A percentile compares a stretch with the other conserved stretches of the same genome.
These are phyloP conservation scores for Mucor irregularis DNA, from an alignment of 371 early-diverging fungal species.

Conservation along the genomic window DNA sequence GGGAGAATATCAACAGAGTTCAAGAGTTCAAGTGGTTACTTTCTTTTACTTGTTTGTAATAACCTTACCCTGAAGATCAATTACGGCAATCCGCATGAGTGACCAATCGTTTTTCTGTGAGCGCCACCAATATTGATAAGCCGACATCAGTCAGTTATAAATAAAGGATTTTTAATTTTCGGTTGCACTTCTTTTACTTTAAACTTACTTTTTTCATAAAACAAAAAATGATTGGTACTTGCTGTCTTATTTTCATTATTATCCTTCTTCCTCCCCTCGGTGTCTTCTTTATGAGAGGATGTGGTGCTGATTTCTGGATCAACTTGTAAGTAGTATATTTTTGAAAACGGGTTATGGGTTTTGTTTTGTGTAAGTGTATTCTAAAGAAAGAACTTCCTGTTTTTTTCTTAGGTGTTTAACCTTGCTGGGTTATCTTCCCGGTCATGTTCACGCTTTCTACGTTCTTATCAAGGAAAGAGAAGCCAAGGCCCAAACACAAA, in stretches of 20 bases:
- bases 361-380: neutral
- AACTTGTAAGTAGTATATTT: constrained; percentile 34
- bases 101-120: too few relatives aligned
- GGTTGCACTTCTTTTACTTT: neutral
- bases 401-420: constrained; percentile 30
- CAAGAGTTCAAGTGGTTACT: too few relatives aligned
- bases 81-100: too few relatives aligned
- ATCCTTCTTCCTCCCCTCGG: constrained; percentile 47
- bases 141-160: too few relatives aligned
- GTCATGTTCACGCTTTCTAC: constrained; percentile 49
- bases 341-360: neutral
- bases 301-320: constrained; percentile 50
- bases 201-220: neutral
- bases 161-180: neutral
- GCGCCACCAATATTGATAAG: too few relatives aligned
- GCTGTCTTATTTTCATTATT: constrained; percentile 50
- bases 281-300: constrained; percentile 47
- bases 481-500: neutral
- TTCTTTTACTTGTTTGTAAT: too few relatives aligned
- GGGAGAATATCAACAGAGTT: too few relatives aligned
- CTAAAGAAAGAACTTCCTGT: neutral
- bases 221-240: constrained; percentile 39
- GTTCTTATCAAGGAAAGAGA: constrained; percentile 43
- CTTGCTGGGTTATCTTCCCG: constrained; percentile 40
- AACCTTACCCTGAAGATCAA: too few relatives aligned